A percentile compares a stretch with the other conserved stretches of the same genome.
Evolutionary conservation across 345 rosid genomes (phyloP).

Genomic region (Populus simonii): DNA sequence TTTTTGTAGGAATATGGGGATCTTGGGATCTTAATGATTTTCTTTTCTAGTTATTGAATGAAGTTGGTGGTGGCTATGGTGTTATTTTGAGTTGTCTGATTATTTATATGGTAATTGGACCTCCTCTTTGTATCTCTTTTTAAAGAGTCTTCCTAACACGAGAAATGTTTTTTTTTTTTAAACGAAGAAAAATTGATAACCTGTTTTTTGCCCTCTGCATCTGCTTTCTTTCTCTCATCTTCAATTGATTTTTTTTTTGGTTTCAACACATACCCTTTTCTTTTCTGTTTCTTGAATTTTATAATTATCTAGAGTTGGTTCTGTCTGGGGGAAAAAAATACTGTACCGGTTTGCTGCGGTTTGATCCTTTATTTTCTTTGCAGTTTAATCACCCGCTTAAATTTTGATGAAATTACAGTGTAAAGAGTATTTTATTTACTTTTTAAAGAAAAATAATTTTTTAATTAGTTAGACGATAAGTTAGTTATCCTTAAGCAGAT

Average conservation of each 20-base stretch:
- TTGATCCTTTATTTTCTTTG: neutral
- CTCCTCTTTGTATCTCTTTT: neutral
- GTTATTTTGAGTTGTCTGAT: neutral
- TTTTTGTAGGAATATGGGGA: neutral
- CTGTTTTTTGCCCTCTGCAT: too few species aligned
- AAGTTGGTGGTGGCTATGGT: neutral
- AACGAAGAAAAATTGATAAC: neutral
- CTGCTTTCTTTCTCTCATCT: neutral
- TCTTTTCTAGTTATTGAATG: neutral
- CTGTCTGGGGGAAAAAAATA: neutral
- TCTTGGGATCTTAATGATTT: neutral
- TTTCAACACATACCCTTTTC: neutral
- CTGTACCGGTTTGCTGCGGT: too few species aligned
- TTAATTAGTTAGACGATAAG: neutral
- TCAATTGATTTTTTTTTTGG: neutral
- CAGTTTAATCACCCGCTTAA: neutral
- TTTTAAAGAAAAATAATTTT: neutral
- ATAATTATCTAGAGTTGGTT: neutral
- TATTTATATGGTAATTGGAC: neutral
- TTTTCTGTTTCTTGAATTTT: neutral
- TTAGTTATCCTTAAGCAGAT: slow-evolving; percentile 3
- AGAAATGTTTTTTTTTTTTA: neutral
- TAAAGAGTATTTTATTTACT: neutral
- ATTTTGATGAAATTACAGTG: neutral
- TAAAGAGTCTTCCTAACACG: neutral